Evolutionary conservation across 192 early-diverging fungal genomes (phyloP).

Genomic region (Piromyces finnis): DNA sequence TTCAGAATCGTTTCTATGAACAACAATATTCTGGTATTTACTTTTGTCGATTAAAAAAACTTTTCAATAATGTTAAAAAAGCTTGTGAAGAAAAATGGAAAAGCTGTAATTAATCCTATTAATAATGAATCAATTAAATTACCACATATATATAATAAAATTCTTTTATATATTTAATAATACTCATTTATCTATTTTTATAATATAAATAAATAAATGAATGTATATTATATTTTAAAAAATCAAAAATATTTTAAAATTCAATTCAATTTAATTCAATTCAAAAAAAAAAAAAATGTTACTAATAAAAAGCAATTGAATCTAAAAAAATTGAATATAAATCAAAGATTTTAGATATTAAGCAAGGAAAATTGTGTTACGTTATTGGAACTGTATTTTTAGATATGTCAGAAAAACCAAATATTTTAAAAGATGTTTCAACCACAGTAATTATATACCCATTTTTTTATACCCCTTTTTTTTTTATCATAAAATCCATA

Average conservation of each 20-base stretch:
- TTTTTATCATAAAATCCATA: no score
- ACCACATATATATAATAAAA: no score
- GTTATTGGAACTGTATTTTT: conserved; percentile 78
- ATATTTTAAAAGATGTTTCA: conserved; percentile 75
- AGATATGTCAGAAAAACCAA: conserved; percentile 74
- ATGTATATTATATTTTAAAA: no score
- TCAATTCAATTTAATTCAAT: no score
- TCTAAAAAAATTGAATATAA: conserved; percentile 13
- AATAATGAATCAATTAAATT: no score
- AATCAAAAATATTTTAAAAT: no score
- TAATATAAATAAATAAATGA: no score
- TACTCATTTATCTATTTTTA: no score
- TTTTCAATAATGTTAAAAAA: background rate
- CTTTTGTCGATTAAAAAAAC: conserved; percentile 38
- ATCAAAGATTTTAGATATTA: conserved; percentile 54
- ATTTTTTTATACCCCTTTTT: no score
- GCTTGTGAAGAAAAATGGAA: background rate
- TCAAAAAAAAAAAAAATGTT: no score
- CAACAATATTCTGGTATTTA: conserved; percentile 81
- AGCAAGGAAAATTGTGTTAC: conserved; percentile 36
- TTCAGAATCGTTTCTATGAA: conserved; percentile 43
- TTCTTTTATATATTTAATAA: no score
- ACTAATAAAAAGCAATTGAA: background rate
- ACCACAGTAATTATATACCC: conserved; percentile 49
- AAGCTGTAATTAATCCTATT: background rate